These are phyloP conservation scores for Typha latifolia DNA, from an alignment of 176 grass and related monocot species.

Conservation along the genomic window DNA sequence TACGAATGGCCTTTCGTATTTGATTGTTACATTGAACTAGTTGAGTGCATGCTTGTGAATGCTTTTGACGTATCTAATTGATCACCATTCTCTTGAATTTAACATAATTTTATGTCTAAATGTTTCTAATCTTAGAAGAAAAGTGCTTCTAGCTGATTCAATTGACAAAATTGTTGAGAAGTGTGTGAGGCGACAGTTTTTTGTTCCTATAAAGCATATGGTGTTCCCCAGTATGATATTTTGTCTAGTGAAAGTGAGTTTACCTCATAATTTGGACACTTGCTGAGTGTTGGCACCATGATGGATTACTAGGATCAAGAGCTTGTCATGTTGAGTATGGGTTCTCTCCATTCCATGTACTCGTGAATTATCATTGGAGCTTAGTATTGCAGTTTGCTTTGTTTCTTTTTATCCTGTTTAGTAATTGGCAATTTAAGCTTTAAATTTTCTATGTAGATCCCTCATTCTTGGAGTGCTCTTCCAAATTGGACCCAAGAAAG, in stretches of 20 bases:
- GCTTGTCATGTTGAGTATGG: not conserved
- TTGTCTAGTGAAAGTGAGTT: too few relatives aligned
- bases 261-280: not conserved
- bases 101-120: too few relatives aligned
- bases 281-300: not conserved
- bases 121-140: too few relatives aligned
- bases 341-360: not conserved
- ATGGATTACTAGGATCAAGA: not conserved
- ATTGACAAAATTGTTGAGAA: too few relatives aligned
- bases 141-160: too few relatives aligned
- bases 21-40: not conserved
- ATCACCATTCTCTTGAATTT: not conserved
- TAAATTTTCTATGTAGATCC: constrained; percentile 42
- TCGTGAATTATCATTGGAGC: not conserved
- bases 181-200: too few relatives aligned
- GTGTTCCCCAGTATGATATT: too few relatives aligned
- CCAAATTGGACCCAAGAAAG: constrained; percentile 17
- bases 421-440: constrained; percentile 10
- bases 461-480: constrained; percentile 37
- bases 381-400: not conserved
- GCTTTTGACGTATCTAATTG: not conserved
- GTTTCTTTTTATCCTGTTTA: constrained; percentile 3
- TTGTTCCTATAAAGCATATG: too few relatives aligned
- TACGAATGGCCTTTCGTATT: not conserved
- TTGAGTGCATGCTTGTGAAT: not conserved